These are phyloP conservation scores for Calonectria leucothoes DNA, from an alignment of 2,329 filamentous ascomycete genomes.

Conservation along the genomic window DNA sequence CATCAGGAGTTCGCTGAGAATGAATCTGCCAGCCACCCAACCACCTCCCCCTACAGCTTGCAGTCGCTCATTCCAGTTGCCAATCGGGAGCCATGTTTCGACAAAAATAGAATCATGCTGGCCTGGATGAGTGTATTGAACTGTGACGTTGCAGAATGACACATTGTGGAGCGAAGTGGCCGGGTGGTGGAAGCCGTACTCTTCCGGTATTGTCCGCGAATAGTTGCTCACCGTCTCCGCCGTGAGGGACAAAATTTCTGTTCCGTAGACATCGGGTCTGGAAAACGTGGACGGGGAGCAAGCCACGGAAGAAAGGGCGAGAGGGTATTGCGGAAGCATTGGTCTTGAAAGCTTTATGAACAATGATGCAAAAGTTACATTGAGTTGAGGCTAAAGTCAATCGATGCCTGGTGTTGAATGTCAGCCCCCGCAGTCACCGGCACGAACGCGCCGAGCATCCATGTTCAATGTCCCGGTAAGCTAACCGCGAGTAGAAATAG, in stretches of 20 bases:
- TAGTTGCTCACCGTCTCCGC: neutral
- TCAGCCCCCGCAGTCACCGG: neutral
- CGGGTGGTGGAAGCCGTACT: constrained; percentile 1
- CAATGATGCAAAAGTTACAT: neutral
- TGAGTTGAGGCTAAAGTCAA: too few relatives aligned
- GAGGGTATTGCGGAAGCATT: constrained; percentile 4
- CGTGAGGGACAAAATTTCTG: neutral
- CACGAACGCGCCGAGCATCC: neutral
- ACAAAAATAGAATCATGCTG: constrained; percentile 3
- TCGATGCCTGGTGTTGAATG: neutral
- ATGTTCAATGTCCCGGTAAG: neutral
- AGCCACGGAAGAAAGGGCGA: neutral
- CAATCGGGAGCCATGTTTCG: constrained; percentile 9
- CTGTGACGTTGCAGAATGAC: constrained; percentile 18
- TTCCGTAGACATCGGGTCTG: neutral
- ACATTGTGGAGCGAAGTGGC: neutral
- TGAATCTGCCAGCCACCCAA: constrained; percentile 24
- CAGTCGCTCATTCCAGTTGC: constrained; percentile 22
- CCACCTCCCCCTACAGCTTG: constrained; percentile 29
- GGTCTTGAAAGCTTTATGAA: neutral
- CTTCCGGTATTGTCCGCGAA: neutral
- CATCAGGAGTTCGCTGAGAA: constrained; percentile 17
- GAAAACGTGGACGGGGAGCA: neutral
- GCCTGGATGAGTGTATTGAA: constrained; percentile 12
- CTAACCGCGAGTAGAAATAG: neutral